phyloP scores from a whole-genome alignment of 2,329 filamentous ascomycete species.

The Alternaria atra region DNA sequence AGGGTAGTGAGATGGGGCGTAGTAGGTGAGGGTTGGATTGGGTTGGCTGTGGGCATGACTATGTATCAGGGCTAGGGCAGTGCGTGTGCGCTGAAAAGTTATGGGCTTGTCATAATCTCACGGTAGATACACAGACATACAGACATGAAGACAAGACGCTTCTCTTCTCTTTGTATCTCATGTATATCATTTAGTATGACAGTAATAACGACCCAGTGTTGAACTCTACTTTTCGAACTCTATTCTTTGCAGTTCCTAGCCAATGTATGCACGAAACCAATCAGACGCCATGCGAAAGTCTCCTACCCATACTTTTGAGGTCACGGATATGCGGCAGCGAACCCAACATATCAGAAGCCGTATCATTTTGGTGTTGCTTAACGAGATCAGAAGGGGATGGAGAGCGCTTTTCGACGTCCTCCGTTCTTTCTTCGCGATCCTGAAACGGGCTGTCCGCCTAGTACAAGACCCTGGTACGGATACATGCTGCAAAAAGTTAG shows the following conservation, averaged over 20 bases:
- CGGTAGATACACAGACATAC: no score
- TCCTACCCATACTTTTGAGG: slow-evolving; percentile 26
- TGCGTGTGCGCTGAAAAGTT: no score
- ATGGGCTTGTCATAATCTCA: no score
- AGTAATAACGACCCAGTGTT: neutral
- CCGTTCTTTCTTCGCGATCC: neutral
- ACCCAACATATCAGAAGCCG: slow-evolving; percentile 5
- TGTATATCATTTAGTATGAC: neutral
- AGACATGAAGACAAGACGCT: no score
- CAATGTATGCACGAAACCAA: neutral
- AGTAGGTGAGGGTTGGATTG: no score
- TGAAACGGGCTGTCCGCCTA: slow-evolving; percentile 12
- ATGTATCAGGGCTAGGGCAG: no score
- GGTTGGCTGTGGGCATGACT: no score
- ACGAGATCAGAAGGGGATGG: neutral
- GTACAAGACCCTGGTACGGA: slow-evolving; percentile 60
- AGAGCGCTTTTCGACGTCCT: neutral
- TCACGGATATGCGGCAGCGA: slow-evolving; percentile 10
- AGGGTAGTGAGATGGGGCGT: neutral
- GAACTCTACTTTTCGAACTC: neutral
- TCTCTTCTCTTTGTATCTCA: neutral
- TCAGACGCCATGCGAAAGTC: slow-evolving; percentile 51
- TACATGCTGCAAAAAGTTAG: slow-evolving; percentile 39
- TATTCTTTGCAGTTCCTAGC: neutral
- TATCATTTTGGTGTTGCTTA: neutral